Percentiles rank a stretch among this genome's conserved stretches.
These are phyloP conservation scores for Mycena floridula DNA, from an alignment of 768 basidiomycete genomes.

Conservation along the genomic window DNA sequence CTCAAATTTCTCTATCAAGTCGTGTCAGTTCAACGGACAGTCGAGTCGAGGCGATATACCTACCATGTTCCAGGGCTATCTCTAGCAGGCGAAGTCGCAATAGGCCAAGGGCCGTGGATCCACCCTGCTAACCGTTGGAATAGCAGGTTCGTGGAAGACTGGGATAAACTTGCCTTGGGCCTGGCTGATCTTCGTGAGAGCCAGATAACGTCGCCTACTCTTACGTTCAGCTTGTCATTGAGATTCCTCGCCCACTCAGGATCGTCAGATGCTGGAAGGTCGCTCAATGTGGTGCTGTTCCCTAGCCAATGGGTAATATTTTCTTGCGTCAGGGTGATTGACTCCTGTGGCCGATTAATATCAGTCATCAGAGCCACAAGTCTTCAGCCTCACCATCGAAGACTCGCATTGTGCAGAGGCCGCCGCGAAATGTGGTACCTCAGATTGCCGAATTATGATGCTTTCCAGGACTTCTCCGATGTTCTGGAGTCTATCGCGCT, in stretches of 20 bases:
- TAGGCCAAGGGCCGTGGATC: constrained; percentile 77
- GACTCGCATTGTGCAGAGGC: constrained; percentile 30
- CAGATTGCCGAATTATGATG: constrained; percentile 36
- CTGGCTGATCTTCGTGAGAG: constrained; percentile 42
- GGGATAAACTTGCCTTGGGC: constrained; percentile 40
- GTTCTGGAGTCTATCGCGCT: constrained; percentile 20
- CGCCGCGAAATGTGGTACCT: constrained; percentile 33
- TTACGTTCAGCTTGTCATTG: constrained; percentile 36
- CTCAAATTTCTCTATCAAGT: constrained; percentile 44
- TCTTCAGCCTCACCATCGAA: neutral
- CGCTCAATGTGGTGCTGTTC: too few relatives aligned
- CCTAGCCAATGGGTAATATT: constrained; percentile 45
- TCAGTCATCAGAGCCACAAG: neutral
- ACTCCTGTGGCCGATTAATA: constrained; percentile 31
- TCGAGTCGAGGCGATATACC: constrained; percentile 12
- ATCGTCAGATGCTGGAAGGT: too few relatives aligned
- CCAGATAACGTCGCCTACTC: constrained; percentile 52
- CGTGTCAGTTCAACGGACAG: constrained; percentile 9
- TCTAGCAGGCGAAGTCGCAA: constrained; percentile 62
- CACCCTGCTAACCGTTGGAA: constrained; percentile 52
- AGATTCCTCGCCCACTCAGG: too few relatives aligned
- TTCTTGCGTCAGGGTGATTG: constrained; percentile 38
- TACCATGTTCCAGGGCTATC: constrained; percentile 59
- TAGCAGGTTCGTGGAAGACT: constrained; percentile 13
- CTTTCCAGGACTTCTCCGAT: constrained; percentile 36